phyloP scores from a whole-genome alignment of 2,329 filamentous ascomycete genomes.

The Aspergillus fructus region DNA sequence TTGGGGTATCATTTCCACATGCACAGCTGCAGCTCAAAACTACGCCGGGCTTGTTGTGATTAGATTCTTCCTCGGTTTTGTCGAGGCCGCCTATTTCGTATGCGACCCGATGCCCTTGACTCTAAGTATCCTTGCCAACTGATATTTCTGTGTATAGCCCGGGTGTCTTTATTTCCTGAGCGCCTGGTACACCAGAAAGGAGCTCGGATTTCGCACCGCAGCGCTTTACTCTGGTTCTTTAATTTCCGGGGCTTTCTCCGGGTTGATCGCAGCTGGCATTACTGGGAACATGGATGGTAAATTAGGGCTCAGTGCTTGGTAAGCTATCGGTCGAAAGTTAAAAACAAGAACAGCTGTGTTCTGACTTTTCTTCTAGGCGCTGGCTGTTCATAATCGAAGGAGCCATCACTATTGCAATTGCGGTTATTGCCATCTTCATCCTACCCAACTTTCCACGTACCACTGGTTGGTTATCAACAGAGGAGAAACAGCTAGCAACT shows the following conservation, averaged over 20 bases:
- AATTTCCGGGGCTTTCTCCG: constrained; percentile 42
- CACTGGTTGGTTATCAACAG: constrained; percentile 37
- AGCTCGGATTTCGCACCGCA: too few relatives aligned
- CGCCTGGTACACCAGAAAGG: too few relatives aligned
- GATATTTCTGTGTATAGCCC: too few relatives aligned
- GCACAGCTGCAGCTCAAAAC: constrained; percentile 40
- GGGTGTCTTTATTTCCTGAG: too few relatives aligned
- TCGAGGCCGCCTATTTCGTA: too few relatives aligned
- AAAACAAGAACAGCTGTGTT: too few relatives aligned
- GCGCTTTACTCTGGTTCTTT: too few relatives aligned
- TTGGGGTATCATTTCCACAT: constrained; percentile 62
- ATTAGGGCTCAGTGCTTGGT: constrained; percentile 59
- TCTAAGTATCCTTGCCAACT: too few relatives aligned
- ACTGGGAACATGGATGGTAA: constrained; percentile 61
- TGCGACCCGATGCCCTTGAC: too few relatives aligned
- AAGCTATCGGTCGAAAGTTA: constrained; percentile 14
- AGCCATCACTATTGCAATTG: constrained; percentile 61
- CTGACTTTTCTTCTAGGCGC: too few relatives aligned
- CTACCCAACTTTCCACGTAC: constrained; percentile 68
- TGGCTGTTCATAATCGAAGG: constrained; percentile 37
- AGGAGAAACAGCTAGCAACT: constrained; percentile 57
- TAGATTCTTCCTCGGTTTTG: too few relatives aligned
- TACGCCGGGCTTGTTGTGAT: constrained; percentile 39
- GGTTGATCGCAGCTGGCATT: constrained; percentile 64
- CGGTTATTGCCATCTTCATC: constrained; percentile 57